Conservation (phyloP, 2,329 filamentous ascomycete species). For the Penicillium concentricum region DNA sequence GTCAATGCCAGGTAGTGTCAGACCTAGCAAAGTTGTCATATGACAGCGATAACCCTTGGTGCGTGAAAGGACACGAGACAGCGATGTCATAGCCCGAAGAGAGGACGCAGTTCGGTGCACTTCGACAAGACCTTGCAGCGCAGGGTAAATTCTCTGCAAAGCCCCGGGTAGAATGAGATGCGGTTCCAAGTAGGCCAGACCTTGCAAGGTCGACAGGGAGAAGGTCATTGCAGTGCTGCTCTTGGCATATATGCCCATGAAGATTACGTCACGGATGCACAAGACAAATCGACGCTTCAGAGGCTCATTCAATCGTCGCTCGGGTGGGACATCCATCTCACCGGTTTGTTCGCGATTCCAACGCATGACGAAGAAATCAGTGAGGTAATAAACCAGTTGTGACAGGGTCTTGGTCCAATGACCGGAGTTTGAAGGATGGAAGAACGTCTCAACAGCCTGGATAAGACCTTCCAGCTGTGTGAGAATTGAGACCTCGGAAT, state of each 20-base stretch:
- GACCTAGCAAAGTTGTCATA: conserved; percentile 86
- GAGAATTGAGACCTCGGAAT: conserved; percentile 75
- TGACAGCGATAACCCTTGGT: conserved; percentile 97
- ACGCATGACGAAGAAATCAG: conserved; percentile 94
- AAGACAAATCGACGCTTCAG: conserved; percentile 87
- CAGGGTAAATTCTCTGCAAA: conserved; percentile 92
- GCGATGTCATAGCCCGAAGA: conserved; percentile 84
- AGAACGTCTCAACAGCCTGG: conserved; percentile 96
- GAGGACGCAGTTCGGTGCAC: conserved; percentile 96
- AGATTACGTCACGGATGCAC: conserved; percentile 85
- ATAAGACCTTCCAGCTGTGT: conserved; percentile 86
- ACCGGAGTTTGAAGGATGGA: conserved; percentile 95
- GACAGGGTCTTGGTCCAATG: conserved; percentile 86
- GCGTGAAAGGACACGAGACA: conserved; percentile 85
- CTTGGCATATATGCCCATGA: conserved; percentile 98
- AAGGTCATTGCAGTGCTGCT: conserved; percentile 88
- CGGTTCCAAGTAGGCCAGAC: conserved; percentile 85
- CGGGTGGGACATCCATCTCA: conserved; percentile 80
- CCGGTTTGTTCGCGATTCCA: conserved; percentile 95
- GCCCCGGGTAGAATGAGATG: conserved; percentile 89
- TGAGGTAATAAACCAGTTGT: conserved; percentile 86
- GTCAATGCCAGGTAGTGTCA: conserved; percentile 92
- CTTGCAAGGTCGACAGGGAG: conserved; percentile 85
- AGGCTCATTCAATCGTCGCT: conserved; percentile 74
- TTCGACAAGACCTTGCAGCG: conserved; percentile 92